Percentiles rank a stretch among this genome's conserved stretches.
Conservation (phyloP, 352 stramenopile species). For the Globisporangium heterothallicum region DNA sequence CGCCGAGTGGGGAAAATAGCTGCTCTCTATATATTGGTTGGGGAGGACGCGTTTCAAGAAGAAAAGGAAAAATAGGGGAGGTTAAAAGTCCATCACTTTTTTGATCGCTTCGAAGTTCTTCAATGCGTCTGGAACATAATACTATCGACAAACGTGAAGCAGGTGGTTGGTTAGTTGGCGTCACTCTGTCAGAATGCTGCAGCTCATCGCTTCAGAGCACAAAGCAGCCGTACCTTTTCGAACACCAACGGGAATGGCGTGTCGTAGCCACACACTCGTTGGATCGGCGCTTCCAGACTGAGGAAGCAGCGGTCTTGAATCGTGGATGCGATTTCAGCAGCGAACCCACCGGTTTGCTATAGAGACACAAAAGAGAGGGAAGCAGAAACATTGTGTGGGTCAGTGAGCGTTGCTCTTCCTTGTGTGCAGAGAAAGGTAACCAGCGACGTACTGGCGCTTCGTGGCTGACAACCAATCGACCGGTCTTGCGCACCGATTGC, state of each 20-base stretch:
- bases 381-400: neutral
- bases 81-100: conserved; percentile 86
- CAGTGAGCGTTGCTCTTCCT: too few relatives aligned
- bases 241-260: conserved; percentile 96
- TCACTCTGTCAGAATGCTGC: neutral
- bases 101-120: conserved; percentile 96
- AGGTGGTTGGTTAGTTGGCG: neutral
- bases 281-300: conserved; percentile 93
- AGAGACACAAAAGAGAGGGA: neutral
- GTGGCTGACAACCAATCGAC: conserved; percentile 94
- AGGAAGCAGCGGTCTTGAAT: conserved; percentile 95
- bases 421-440: neutral
- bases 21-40: too few relatives aligned
- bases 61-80: too few relatives aligned
- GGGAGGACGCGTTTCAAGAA: too few relatives aligned
- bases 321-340: conserved; percentile 93
- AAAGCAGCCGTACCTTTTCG: too few relatives aligned
- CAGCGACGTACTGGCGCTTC: conserved; percentile 90
- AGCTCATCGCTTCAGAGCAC: neutral
- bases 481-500: conserved; percentile 96
- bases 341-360: conserved; percentile 91
- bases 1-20: too few relatives aligned
- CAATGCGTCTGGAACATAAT: conserved; percentile 91
- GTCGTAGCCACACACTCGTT: conserved; percentile 93
- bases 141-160: conserved; percentile 19